These are phyloP conservation scores for Phoma herbarum DNA, from an alignment of 2,329 filamentous ascomycete genomes.

Conservation along the genomic window DNA sequence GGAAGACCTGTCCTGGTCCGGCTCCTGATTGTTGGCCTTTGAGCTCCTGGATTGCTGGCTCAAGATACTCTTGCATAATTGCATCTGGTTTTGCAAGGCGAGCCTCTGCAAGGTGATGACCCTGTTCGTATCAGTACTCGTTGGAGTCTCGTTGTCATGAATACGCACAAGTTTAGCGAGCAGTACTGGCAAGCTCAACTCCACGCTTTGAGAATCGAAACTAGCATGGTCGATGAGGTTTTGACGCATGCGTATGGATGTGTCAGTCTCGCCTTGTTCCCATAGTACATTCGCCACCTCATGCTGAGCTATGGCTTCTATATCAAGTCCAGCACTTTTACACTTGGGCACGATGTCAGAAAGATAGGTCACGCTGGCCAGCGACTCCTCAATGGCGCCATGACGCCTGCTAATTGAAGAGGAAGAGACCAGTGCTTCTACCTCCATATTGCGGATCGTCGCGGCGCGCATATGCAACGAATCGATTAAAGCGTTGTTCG, in stretches of 20 bases:
- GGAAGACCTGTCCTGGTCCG: slow-evolving; percentile 87
- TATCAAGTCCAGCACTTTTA: slow-evolving; percentile 73
- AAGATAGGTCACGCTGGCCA: slow-evolving; percentile 86
- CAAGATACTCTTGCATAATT: slow-evolving; percentile 86
- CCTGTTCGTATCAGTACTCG: slow-evolving; percentile 56
- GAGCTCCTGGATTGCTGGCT: slow-evolving; percentile 83
- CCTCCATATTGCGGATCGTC: slow-evolving; percentile 75
- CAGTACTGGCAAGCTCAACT: slow-evolving; percentile 66
- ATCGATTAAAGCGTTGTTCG: slow-evolving; percentile 70
- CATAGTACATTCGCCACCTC: slow-evolving; percentile 91
- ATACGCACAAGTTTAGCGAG: slow-evolving; percentile 76
- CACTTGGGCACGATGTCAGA: slow-evolving; percentile 77
- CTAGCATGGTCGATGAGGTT: slow-evolving; percentile 60
- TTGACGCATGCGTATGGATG: slow-evolving; percentile 89
- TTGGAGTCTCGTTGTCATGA: too few species aligned
- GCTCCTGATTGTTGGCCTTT: slow-evolving; percentile 71
- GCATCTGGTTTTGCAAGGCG: slow-evolving; percentile 88
- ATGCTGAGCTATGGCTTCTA: slow-evolving; percentile 79
- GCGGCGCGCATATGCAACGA: slow-evolving; percentile 68
- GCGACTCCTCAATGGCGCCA: slow-evolving; percentile 81
- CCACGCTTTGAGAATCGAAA: slow-evolving; percentile 42
- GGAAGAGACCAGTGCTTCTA: slow-evolving; percentile 77
- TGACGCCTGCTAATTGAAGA: slow-evolving; percentile 81
- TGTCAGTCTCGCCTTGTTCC: slow-evolving; percentile 89
- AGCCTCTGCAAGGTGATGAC: slow-evolving; percentile 87